Conservation (phyloP, 116 monocot species). For the Cymodocea nodosa region DNA sequence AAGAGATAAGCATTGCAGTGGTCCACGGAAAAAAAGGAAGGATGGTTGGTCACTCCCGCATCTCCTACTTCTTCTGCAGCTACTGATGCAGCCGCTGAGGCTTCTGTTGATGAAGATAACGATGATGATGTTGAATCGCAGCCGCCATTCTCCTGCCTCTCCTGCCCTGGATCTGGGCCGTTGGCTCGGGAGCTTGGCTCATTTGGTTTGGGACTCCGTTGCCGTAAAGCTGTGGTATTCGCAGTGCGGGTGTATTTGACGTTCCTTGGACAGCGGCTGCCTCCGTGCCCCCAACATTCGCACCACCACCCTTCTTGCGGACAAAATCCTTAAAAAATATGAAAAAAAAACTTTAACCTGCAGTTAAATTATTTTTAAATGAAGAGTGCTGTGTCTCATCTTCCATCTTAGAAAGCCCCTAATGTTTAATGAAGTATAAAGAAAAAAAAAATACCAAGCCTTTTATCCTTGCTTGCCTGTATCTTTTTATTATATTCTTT, state of each 20-base stretch:
- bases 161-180: background rate
- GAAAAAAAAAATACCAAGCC: no score
- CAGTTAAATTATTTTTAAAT: no score
- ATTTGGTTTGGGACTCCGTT: background rate
- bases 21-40: no score
- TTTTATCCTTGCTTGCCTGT: no score
- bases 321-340: background rate
- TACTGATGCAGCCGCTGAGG: background rate
- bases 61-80: background rate
- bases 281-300: conserved; percentile 11
- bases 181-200: background rate
- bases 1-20: background rate
- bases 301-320: background rate
- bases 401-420: no score
- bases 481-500: no score
- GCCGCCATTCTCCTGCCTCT: background rate
- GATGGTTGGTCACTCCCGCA: background rate
- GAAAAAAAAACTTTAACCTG: background rate
- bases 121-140: background rate
- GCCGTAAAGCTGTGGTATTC: background rate
- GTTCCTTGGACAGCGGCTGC: conserved; percentile 3
- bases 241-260: no score
- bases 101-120: background rate
- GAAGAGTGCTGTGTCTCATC: no score
- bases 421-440: no score